Evolutionary conservation across 2,329 filamentous ascomycete species (phyloP).

Genomic region (Cercospora berteroae): DNA sequence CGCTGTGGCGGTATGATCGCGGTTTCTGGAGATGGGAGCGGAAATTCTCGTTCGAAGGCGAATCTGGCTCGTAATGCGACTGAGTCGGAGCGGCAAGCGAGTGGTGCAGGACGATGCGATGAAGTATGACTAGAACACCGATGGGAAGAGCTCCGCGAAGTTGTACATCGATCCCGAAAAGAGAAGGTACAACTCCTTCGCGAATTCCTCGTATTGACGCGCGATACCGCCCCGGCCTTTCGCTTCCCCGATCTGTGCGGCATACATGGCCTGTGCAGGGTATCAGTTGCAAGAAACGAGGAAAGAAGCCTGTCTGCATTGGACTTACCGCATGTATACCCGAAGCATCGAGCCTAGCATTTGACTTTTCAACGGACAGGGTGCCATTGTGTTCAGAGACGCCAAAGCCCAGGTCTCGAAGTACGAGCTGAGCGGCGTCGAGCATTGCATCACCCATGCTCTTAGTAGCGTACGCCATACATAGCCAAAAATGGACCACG

Average conservation of each 20-base stretch:
- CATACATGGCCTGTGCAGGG: slow-evolving; percentile 9
- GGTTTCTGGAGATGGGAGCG: slow-evolving; percentile 43
- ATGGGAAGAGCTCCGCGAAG: slow-evolving; percentile 12
- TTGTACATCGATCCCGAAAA: slow-evolving; percentile 15
- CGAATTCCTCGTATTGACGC: slow-evolving; percentile 17
- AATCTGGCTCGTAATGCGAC: neutral
- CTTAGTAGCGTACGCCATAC: slow-evolving; percentile 13
- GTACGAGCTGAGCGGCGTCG: neutral
- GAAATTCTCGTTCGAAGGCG: slow-evolving; percentile 38
- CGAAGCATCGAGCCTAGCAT: neutral
- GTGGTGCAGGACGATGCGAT: neutral
- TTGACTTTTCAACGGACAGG: slow-evolving; percentile 6
- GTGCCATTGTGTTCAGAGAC: slow-evolving; percentile 2
- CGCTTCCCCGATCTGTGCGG: slow-evolving; percentile 1
- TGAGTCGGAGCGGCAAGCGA: neutral
- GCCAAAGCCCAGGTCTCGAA: slow-evolving; percentile 20
- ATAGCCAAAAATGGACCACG: slow-evolving; percentile 18
- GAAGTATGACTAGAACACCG: neutral
- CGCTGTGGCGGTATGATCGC: slow-evolving; percentile 44
- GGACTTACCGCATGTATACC: slow-evolving; percentile 16
- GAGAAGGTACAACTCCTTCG: slow-evolving; percentile 18
- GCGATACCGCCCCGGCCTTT: slow-evolving; percentile 8
- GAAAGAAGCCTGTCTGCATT: neutral
- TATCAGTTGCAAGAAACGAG: neutral
- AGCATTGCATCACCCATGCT: neutral